These are phyloP conservation scores for Ganoderma boninense DNA, from an alignment of 1,284 basidiomycete species.

Conservation along the genomic window DNA sequence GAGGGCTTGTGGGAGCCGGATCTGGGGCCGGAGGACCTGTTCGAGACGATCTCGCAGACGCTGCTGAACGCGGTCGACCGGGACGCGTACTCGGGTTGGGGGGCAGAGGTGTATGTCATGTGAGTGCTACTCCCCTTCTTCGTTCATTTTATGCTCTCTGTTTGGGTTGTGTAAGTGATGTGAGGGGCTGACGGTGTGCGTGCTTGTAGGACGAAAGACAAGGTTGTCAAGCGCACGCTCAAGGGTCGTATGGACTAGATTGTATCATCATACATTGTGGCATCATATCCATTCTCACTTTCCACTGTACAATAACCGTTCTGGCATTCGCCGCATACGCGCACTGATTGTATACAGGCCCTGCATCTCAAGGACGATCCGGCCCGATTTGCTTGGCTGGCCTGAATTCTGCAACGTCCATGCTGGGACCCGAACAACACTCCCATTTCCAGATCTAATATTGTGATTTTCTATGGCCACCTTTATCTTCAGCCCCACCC, in stretches of 20 bases:
- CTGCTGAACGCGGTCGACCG: constrained; percentile 95
- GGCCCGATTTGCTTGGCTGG: background rate
- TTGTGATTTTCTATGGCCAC: background rate
- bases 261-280: constrained; percentile 29
- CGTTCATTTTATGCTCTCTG: background rate
- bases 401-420: background rate
- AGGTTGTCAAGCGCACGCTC: constrained; percentile 85
- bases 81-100: constrained; percentile 98
- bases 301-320: constrained; percentile 10
- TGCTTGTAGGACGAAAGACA: constrained; percentile 79
- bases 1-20: constrained; percentile 99
- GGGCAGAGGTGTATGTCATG: constrained; percentile 95
- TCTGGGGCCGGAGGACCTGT: constrained; percentile 95
- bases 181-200: background rate
- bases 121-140: constrained; percentile 55
- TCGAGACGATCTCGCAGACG: constrained; percentile 98
- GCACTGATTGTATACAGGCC: background rate
- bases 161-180: background rate
- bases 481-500: background rate
- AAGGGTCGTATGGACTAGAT: constrained; percentile 91
- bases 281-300: constrained; percentile 23
- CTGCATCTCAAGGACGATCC: background rate
- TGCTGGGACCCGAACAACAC: background rate
- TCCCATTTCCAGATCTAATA: background rate
- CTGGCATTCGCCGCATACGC: background rate